phyloP scores from a whole-genome alignment of 2,329 filamentous ascomycete genomes.

The Aspergillus sp. region DNA sequence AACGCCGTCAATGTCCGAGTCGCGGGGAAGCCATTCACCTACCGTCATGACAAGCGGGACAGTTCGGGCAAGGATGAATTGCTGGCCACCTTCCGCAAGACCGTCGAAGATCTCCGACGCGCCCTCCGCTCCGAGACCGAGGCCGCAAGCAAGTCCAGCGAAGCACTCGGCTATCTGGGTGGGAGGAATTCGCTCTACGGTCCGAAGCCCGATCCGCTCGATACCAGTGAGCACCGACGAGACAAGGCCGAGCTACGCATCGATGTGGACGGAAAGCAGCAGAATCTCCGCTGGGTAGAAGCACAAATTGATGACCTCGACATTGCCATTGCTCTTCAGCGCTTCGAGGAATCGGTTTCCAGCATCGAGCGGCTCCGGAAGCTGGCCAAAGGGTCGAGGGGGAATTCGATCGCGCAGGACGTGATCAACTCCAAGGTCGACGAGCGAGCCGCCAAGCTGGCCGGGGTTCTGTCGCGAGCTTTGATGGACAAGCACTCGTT shows the following conservation, averaged over 20 bases:
- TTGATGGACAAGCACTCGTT: constrained; percentile 70
- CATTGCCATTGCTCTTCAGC: constrained; percentile 86
- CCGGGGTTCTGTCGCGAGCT: constrained; percentile 64
- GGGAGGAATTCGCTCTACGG: constrained; percentile 60
- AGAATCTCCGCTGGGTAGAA: constrained; percentile 93
- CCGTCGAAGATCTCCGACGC: constrained; percentile 83
- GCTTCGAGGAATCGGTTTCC: constrained; percentile 73
- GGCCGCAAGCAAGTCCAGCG: constrained; percentile 71
- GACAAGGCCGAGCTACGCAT: constrained; percentile 68
- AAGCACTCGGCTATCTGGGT: constrained; percentile 78
- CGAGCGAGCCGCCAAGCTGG: constrained; percentile 69
- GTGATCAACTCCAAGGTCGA: constrained; percentile 88
- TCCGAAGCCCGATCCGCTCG: constrained; percentile 68
- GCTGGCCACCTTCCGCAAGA: constrained; percentile 82
- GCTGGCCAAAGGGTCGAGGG: constrained; percentile 69
- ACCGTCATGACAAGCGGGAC: constrained; percentile 76
- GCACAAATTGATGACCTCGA: constrained; percentile 91
- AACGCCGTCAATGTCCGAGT: constrained; percentile 88
- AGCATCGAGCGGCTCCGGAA: constrained; percentile 77
- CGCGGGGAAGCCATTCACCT: constrained; percentile 86
- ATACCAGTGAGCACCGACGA: constrained; percentile 67
- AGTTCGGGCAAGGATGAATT: constrained; percentile 69
- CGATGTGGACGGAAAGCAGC: constrained; percentile 91
- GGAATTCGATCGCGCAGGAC: constrained; percentile 78
- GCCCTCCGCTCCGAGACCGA: constrained; percentile 78